phyloP scores from a whole-genome alignment of 1,139 yeast genomes.

The Saccharomyces hybrid region DNA sequence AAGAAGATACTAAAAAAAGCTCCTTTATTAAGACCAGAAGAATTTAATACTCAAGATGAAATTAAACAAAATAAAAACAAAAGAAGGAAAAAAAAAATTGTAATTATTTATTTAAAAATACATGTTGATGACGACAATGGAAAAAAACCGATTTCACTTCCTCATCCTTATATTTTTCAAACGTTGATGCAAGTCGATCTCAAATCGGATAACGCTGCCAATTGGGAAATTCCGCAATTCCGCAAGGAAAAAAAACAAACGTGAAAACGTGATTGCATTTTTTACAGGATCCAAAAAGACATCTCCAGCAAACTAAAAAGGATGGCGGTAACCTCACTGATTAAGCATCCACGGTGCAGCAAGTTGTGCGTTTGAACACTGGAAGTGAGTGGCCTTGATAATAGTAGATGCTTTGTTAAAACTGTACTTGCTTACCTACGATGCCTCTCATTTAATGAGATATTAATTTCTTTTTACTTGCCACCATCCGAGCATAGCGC shows the following conservation, averaged over 20 bases:
- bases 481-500: background rate
- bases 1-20: background rate
- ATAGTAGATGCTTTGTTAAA: background rate
- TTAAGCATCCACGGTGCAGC: background rate
- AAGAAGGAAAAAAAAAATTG: background rate
- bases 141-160: background rate
- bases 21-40: background rate
- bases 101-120: background rate
- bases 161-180: background rate
- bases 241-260: background rate
- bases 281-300: background rate
- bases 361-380: background rate
- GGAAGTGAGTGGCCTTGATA: background rate
- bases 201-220: slow-evolving; percentile 1
- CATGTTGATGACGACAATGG: slow-evolving; percentile 1
- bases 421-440: background rate
- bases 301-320: background rate
- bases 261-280: background rate
- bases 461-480: background rate
- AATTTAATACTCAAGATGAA: background rate
- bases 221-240: slow-evolving; percentile 1
- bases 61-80: background rate
- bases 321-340: background rate
- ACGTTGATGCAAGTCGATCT: background rate
- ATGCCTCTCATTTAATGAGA: background rate